A percentile compares a stretch with the other conserved stretches of the same genome.
Conservation (phyloP, 2,329 filamentous ascomycete genomes). For the Hypoxylon sp. region DNA sequence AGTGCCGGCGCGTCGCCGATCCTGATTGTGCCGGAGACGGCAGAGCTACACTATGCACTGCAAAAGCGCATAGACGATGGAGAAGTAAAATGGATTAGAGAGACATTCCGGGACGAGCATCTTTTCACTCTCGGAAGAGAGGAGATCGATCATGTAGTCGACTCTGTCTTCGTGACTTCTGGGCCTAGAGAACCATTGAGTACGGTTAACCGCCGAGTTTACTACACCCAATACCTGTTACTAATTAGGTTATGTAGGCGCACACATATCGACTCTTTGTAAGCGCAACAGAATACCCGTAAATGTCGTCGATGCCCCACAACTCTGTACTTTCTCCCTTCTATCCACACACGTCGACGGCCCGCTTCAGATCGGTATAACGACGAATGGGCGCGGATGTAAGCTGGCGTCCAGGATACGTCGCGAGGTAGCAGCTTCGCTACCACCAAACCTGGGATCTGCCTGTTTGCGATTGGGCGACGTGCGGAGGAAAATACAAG, state of each 20-base stretch:
- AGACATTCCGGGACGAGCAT: constrained; percentile 78
- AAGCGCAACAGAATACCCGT: constrained; percentile 86
- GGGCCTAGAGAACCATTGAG: constrained; percentile 62
- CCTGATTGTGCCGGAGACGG: constrained; percentile 78
- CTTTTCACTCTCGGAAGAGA: constrained; percentile 82
- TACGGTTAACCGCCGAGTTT: constrained; percentile 43
- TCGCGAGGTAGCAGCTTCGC: constrained; percentile 84
- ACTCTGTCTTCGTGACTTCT: constrained; percentile 90
- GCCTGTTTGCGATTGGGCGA: constrained; percentile 85
- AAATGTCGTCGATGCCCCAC: constrained; percentile 90
- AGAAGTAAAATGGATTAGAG: constrained; percentile 75
- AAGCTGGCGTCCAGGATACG: constrained; percentile 92
- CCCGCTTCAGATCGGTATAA: constrained; percentile 93
- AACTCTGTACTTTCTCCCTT: constrained; percentile 89
- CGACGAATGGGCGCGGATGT: constrained; percentile 94
- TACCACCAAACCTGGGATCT: constrained; percentile 81
- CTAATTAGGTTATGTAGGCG: constrained; percentile 59
- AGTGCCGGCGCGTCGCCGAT: constrained; percentile 86
- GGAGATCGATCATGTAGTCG: constrained; percentile 83
- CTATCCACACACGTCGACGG: constrained; percentile 92
- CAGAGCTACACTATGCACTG: constrained; percentile 70
- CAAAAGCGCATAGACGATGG: constrained; percentile 76
- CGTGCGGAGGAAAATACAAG: constrained; percentile 78
- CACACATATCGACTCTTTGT: constrained; percentile 81
- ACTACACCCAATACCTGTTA: background rate